These are phyloP conservation scores for Papiliotrema terrestris DNA, from an alignment of 1,284 basidiomycete genomes.

Conservation along the genomic window DNA sequence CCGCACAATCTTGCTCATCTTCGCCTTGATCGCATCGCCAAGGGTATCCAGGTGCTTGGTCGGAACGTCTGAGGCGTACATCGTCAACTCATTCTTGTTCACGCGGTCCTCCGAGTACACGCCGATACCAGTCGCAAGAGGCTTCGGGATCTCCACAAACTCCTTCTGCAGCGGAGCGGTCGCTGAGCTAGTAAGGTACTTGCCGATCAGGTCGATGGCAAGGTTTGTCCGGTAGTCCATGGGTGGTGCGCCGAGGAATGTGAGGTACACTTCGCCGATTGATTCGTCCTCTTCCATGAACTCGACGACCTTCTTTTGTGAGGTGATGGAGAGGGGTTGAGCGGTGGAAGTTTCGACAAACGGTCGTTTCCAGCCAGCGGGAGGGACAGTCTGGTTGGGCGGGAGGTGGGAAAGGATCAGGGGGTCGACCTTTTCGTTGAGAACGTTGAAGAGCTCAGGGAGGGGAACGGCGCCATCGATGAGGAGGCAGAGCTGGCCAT, in stretches of 20 bases:
- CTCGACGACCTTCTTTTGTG: slow-evolving; percentile 63
- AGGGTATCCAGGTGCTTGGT: slow-evolving; percentile 71
- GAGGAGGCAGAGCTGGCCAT: slow-evolving; percentile 53
- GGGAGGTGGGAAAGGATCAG: slow-evolving; percentile 55
- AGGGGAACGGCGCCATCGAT: slow-evolving; percentile 55
- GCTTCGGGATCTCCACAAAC: slow-evolving; percentile 87
- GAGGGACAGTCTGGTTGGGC: slow-evolving; percentile 48
- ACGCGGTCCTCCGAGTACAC: slow-evolving; percentile 77
- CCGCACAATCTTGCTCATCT: slow-evolving; percentile 65
- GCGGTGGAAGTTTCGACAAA: slow-evolving; percentile 86
- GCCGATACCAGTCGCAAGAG: slow-evolving; percentile 82
- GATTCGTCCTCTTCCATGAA: slow-evolving; percentile 99
- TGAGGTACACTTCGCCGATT: slow-evolving; percentile 78
- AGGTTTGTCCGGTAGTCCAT: slow-evolving; percentile 72
- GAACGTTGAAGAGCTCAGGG: slow-evolving; percentile 59
- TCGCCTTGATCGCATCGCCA: slow-evolving; percentile 64
- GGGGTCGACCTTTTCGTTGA: slow-evolving; percentile 79
- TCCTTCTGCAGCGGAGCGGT: slow-evolving; percentile 89
- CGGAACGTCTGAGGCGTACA: slow-evolving; percentile 83
- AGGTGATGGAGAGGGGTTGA: slow-evolving; percentile 59
- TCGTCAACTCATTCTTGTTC: slow-evolving; percentile 66
- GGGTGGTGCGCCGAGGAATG: slow-evolving; percentile 73
- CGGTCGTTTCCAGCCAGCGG: slow-evolving; percentile 85
- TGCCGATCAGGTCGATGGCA: slow-evolving; percentile 79
- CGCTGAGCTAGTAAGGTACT: slow-evolving; percentile 84